Conservation (phyloP, 306 rosid genomes). For the Alnus rubra region DNA sequence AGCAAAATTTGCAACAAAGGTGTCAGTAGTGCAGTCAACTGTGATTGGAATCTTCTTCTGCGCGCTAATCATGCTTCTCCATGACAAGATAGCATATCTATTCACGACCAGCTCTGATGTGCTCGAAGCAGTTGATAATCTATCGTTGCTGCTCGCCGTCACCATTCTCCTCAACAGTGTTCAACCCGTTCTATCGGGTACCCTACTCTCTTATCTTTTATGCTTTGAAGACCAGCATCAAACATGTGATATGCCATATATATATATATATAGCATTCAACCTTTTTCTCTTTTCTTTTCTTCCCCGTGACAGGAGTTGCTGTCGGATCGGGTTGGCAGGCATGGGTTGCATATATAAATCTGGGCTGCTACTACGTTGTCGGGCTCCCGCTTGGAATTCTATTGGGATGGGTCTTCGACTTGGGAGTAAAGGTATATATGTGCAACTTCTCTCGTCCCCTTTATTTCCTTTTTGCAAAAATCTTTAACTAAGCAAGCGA, state of each 20-base stretch:
- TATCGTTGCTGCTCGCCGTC: conserved; percentile 50
- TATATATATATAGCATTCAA: not conserved
- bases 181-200: conserved; percentile 75
- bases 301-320: conserved; percentile 48
- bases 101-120: conserved; percentile 56
- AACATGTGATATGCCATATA: too few species aligned
- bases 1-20: conserved; percentile 61
- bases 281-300: not conserved
- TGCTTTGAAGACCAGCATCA: too few species aligned
- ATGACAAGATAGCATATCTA: conserved; percentile 43
- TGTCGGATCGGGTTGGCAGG: conserved; percentile 76
- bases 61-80: conserved; percentile 38
- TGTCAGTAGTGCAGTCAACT: conserved; percentile 49
- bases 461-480: too few species aligned
- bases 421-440: conserved; percentile 36
- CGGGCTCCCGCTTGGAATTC: conserved; percentile 58
- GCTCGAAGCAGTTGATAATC: conserved; percentile 41
- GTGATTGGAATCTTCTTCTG: conserved; percentile 50
- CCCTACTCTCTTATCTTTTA: too few species aligned
- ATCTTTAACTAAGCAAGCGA: too few species aligned
- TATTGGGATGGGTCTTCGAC: conserved; percentile 50
- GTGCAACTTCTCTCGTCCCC: not conserved
- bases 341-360: conserved; percentile 55
- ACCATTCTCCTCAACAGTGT: conserved; percentile 68
- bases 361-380: conserved; percentile 53